Conservation (phyloP, 495 filamentous ascomycete species). For the Penicillium steckii region DNA sequence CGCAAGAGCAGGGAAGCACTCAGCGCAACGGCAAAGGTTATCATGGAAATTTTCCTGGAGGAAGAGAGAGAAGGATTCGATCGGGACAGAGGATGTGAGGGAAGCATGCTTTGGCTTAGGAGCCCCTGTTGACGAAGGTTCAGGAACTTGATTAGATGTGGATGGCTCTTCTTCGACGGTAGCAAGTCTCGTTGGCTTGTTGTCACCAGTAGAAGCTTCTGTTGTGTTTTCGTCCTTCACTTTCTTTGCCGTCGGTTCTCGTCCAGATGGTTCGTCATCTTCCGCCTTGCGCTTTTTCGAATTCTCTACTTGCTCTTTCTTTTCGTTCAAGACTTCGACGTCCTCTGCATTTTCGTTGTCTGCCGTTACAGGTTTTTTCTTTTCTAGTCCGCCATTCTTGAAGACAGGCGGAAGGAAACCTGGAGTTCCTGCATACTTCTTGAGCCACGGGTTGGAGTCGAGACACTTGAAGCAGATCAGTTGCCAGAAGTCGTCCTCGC, state of each 20-base stretch:
- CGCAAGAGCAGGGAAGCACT: conserved; percentile 71
- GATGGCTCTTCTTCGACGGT: conserved; percentile 22
- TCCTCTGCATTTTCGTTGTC: too few species aligned
- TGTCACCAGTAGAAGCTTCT: not conserved
- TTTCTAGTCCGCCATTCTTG: conserved; percentile 30
- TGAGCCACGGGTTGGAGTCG: conserved; percentile 88
- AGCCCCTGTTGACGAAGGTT: conserved; percentile 9
- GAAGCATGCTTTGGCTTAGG: conserved; percentile 42
- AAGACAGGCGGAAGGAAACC: conserved; percentile 79
- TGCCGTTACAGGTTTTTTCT: too few species aligned
- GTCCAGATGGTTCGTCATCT: conserved; percentile 43
- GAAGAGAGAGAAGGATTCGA: conserved; percentile 72
- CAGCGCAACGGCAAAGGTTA: conserved; percentile 72
- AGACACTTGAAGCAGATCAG: conserved; percentile 95
- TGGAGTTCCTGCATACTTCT: conserved; percentile 75
- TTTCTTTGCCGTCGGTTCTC: conserved; percentile 56
- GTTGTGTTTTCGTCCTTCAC: conserved; percentile 41
- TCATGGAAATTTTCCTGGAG: conserved; percentile 72
- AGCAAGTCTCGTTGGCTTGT: conserved; percentile 10
- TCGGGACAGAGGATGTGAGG: conserved; percentile 49
- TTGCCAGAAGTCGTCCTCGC: conserved; percentile 81
- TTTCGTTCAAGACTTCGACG: not conserved
- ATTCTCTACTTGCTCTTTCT: conserved; percentile 17
- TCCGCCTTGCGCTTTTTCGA: conserved; percentile 78
- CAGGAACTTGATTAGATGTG: conserved; percentile 14